phyloP scores from a whole-genome alignment of 148 eudicot species.

The Fallopia convolvulus region DNA sequence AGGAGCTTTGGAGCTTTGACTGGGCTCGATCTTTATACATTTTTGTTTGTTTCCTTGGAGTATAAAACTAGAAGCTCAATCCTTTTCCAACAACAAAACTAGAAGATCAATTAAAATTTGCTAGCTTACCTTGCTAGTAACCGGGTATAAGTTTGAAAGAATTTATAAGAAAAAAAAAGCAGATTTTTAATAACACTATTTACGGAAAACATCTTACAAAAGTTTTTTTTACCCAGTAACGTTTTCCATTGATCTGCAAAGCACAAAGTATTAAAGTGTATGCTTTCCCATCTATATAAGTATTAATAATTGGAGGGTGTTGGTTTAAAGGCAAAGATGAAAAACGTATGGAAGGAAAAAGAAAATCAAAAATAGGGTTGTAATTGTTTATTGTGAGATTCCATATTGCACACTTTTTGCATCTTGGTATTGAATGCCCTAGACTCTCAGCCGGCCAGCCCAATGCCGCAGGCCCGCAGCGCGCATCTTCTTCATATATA shows the following conservation, averaged over 20 bases:
- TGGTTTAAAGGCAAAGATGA: background rate
- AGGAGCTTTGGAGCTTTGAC: background rate
- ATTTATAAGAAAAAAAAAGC: too few relatives aligned
- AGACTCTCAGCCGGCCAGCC: too few relatives aligned
- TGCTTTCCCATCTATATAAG: background rate
- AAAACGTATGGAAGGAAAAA: background rate
- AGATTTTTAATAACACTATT: too few relatives aligned
- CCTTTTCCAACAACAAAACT: too few relatives aligned
- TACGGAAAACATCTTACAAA: background rate
- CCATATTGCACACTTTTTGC: background rate
- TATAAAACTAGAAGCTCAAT: too few relatives aligned
- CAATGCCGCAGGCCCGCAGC: too few relatives aligned
- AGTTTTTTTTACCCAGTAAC: too few relatives aligned
- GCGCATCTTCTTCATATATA: too few relatives aligned
- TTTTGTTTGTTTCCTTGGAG: too few relatives aligned
- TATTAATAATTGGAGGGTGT: background rate
- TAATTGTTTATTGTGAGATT: background rate
- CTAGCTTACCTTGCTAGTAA: too few relatives aligned
- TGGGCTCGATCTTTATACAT: background rate
- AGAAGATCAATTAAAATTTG: too few relatives aligned
- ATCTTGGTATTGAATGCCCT: background rate
- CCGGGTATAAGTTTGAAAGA: too few relatives aligned
- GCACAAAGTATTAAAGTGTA: background rate
- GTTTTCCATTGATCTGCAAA: background rate
- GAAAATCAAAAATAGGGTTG: background rate